Evolutionary conservation across 2,329 filamentous ascomycete species (phyloP).

Genomic region (Eutypa lata): DNA sequence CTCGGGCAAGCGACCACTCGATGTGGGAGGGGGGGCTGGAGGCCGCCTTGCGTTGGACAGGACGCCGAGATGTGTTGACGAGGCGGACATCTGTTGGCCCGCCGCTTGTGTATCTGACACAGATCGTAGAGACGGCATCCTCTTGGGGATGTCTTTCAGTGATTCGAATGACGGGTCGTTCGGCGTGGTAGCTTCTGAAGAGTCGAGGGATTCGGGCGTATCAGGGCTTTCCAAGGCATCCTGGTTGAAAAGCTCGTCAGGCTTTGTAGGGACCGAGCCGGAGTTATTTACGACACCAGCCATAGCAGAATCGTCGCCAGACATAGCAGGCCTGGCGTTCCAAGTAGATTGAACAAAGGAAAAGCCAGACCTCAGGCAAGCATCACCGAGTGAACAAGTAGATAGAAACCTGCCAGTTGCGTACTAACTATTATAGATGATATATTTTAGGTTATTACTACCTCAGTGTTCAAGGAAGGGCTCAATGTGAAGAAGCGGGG

Average conservation of each 20-base stretch:
- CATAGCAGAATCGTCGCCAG: constrained; percentile 10
- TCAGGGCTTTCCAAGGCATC: constrained; percentile 34
- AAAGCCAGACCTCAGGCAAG: not conserved
- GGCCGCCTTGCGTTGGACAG: constrained; percentile 64
- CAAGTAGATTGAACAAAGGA: not conserved
- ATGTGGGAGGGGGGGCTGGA: constrained; percentile 36
- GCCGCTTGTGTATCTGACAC: constrained; percentile 54
- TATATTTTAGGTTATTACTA: not conserved
- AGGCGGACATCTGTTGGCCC: constrained; percentile 62
- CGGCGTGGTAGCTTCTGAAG: constrained; percentile 47
- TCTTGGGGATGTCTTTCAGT: constrained; percentile 33
- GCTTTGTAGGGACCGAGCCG: constrained; percentile 41
- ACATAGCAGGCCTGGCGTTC: not conserved
- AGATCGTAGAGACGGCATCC: constrained; percentile 58
- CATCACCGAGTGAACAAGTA: not conserved
- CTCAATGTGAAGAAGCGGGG: not conserved
- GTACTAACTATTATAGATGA: not conserved
- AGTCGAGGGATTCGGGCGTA: constrained; percentile 43
- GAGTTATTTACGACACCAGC: constrained; percentile 10
- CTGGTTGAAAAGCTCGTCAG: constrained; percentile 40
- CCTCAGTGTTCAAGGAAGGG: not conserved
- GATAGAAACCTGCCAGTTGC: not conserved
- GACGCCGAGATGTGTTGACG: constrained; percentile 80
- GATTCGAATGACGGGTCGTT: constrained; percentile 29
- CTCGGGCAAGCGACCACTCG: constrained; percentile 39